Evolutionary conservation across 1,284 basidiomycete genomes (phyloP).

Genomic region (Ceratorhiza oryzae-sativae): DNA sequence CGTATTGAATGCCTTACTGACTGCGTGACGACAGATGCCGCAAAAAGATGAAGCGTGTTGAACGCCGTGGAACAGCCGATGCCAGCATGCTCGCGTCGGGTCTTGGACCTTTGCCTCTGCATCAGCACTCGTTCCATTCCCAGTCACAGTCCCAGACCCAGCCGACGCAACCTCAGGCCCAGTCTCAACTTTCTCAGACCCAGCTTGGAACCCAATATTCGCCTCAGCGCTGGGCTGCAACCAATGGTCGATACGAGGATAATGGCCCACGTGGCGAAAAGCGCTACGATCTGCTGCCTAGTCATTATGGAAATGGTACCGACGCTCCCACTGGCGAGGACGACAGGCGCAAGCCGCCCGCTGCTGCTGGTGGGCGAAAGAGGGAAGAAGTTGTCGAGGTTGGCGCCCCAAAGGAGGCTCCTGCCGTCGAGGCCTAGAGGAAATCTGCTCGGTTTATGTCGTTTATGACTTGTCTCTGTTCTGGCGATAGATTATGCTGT

Average conservation of each 20-base stretch:
- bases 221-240: slow-evolving; percentile 17
- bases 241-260: not conserved
- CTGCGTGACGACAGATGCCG: slow-evolving; percentile 60
- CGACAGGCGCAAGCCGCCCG: not conserved
- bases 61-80: slow-evolving; percentile 59
- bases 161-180: not conserved
- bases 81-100: slow-evolving; percentile 26
- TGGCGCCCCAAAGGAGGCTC: not conserved
- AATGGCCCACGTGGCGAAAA: slow-evolving; percentile 5
- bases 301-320: not conserved
- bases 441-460: not conserved
- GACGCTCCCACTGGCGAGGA: not conserved
- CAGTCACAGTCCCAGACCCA: slow-evolving; percentile 13
- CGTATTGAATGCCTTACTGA: slow-evolving; percentile 7
- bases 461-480: not conserved
- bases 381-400: not conserved
- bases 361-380: not conserved
- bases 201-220: slow-evolving; percentile 34
- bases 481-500: not conserved
- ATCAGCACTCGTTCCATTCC: slow-evolving; percentile 34
- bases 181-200: slow-evolving; percentile 10
- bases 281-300: slow-evolving; percentile 20
- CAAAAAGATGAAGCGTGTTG: slow-evolving; percentile 86
- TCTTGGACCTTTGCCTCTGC: not conserved
- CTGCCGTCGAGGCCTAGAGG: not conserved